These are phyloP conservation scores for Pulveroboletus sp. DNA, from an alignment of 768 basidiomycete species.

Conservation along the genomic window DNA sequence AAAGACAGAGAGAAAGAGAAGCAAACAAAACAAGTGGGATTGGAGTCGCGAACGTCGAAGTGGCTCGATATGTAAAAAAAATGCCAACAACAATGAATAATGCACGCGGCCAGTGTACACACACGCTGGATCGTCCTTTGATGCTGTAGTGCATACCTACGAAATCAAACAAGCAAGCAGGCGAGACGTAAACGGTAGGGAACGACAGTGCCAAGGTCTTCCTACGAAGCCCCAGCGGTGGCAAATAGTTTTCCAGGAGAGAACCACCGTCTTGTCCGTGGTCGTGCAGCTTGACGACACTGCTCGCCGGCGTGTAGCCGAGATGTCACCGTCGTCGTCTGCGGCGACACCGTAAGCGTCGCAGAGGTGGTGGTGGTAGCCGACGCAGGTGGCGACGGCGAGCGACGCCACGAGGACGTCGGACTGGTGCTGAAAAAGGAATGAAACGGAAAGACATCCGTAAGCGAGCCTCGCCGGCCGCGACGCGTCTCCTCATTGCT, in stretches of 20 bases:
- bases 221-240: conserved; percentile 38
- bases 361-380: conserved; percentile 25
- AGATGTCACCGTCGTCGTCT: conserved; percentile 13
- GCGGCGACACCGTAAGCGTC: conserved; percentile 27
- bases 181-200: conserved; percentile 3
- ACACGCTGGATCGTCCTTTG: conserved; percentile 18
- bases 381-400: conserved; percentile 41
- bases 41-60: conserved; percentile 23
- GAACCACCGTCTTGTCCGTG: conserved; percentile 53
- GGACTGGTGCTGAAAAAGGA: conserved; percentile 32
- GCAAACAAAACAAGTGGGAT: conserved; percentile 2
- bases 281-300: conserved; percentile 33
- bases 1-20: conserved; percentile 7
- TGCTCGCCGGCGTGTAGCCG: conserved; percentile 31
- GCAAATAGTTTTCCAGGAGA: conserved; percentile 50
- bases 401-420: conserved; percentile 33
- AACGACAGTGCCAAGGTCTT: background rate
- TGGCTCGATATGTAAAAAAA: conserved; percentile 25
- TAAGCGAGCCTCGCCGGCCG: conserved; percentile 29
- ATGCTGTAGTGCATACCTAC: background rate
- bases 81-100: conserved; percentile 9
- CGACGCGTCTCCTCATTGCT: conserved; percentile 24
- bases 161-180: conserved; percentile 1
- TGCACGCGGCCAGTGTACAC: conserved; percentile 23
- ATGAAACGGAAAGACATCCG: conserved; percentile 48